Base-by-base conservation (phyloP, 352 stramenopile species). In the Phytophthora podocarpi region DNA sequence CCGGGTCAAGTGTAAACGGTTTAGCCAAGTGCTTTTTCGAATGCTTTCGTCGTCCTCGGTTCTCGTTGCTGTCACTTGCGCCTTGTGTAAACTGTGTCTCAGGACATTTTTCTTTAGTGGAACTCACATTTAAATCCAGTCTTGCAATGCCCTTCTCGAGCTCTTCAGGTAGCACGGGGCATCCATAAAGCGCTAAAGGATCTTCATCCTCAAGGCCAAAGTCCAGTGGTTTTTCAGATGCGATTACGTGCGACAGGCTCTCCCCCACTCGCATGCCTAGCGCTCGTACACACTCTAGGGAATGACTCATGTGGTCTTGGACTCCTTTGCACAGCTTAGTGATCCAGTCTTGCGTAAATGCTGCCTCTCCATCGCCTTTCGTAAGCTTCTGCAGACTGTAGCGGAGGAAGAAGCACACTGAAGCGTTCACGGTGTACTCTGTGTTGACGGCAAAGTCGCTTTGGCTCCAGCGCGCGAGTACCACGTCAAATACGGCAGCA, bases 211-310 rank as follows among this genome's bases (percentile, higher is more conserved):
- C 21, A 15, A 93, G 74, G 24, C 76, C 79, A 61, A 93, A 93
- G 36, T 88, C 58, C 6, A 93, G 59, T 7, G 67, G 78, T 4
- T 91, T 77, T 20, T 89, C 84, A 7, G 81, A 61, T 5, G 81
- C 74, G 21, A 90, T 77, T 15, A 93, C 52, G 34, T 63, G 55
- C 13, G 84, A 90, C 5, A 91, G 8, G 36, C 64, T 91, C 61
- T 93, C 81, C 5, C 78, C 84, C 10, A 93, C 78, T 9, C 80
- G 78, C 81, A 93, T 93, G 1, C 81, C 84, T 21, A 91, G 59
- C 13, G 59, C 34, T 30, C 81, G 79, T 39, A 84, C 75, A n/a
- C 72, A 59, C 57, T 84, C 70, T 6, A 89, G 42, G 2, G 80
- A 89, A 47, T 91, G 78, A 7, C 56, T 70, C 78, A 93, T 89